phyloP scores from a whole-genome alignment of 1,284 basidiomycete species.

The Marasmius oreades region DNA sequence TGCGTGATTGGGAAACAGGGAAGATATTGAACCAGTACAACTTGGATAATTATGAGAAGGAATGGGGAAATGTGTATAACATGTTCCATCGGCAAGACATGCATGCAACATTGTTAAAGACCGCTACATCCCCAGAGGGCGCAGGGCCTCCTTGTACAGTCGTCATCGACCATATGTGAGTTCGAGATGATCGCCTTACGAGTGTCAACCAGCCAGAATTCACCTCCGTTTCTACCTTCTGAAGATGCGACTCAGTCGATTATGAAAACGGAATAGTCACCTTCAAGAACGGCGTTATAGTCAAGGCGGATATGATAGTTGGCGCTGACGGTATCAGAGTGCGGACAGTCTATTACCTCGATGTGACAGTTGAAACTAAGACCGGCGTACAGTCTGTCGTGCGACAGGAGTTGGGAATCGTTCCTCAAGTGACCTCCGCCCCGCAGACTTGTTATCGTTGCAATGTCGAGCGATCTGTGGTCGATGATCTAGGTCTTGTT shows the following conservation, averaged over 20 bases:
- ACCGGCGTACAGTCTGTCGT: conserved; percentile 23
- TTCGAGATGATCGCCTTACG: not conserved
- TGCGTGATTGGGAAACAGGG: conserved; percentile 29
- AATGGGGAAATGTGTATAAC: conserved; percentile 31
- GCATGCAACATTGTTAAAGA: conserved; percentile 26
- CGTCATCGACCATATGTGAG: conserved; percentile 31
- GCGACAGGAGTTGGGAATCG: conserved; percentile 24
- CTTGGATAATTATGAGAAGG: conserved; percentile 27
- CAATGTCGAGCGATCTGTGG: conserved; percentile 26
- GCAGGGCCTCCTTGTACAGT: conserved; percentile 25
- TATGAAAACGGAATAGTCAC: conserved; percentile 26
- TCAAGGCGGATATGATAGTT: conserved; percentile 34
- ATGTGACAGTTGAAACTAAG: not conserved
- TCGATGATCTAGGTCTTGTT: conserved; percentile 28
- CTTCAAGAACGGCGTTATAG: conserved; percentile 28
- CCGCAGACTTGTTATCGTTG: conserved; percentile 33
- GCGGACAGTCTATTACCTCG: conserved; percentile 6
- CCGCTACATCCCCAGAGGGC: conserved; percentile 24
- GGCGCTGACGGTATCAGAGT: conserved; percentile 38
- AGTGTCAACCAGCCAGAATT: not conserved
- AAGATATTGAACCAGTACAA: conserved; percentile 28
- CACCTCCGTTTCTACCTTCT: not conserved
- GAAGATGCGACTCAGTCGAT: conserved; percentile 25
- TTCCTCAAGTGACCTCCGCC: conserved; percentile 27
- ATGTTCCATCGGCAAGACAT: conserved; percentile 32